Evolutionary conservation across 345 rosid genomes (phyloP).

Genomic region (Theobroma cacao): DNA sequence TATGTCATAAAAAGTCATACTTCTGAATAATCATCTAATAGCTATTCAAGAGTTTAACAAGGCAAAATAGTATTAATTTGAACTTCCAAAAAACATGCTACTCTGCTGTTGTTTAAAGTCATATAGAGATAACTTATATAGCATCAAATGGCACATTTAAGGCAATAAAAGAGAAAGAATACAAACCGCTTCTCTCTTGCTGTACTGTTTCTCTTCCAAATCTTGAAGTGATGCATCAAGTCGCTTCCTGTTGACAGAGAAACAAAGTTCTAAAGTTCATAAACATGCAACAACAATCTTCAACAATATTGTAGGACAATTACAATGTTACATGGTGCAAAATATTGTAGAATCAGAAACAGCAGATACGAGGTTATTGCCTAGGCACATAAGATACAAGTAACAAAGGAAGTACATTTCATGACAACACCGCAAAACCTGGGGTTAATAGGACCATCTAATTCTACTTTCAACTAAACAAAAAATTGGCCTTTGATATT

Average conservation of each 20-base stretch:
- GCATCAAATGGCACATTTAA: not conserved
- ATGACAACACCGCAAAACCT: not conserved
- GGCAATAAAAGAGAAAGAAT: not conserved
- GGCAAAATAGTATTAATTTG: not conserved
- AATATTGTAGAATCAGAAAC: not conserved
- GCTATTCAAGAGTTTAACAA: not conserved
- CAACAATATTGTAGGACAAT: not conserved
- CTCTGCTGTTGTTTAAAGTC: not conserved
- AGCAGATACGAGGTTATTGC: not conserved
- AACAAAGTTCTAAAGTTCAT: constrained; percentile 7
- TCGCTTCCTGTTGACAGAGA: constrained; percentile 63
- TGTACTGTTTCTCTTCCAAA: constrained; percentile 86
- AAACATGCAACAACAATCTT: not conserved
- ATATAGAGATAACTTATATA: not conserved
- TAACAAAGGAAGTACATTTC: not conserved
- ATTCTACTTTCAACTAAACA: not conserved
- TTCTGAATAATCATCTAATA: not conserved
- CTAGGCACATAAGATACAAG: not conserved
- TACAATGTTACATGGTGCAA: not conserved
- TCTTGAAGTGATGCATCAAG: constrained; percentile 87
- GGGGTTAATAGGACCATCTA: not conserved
- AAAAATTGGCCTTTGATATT: not conserved
- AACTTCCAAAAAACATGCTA: not conserved
- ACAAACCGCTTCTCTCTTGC: constrained; percentile 85
- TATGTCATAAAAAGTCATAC: not conserved